Conservation (phyloP, 208 protist genomes). For the Leishmania turanica region DNA sequence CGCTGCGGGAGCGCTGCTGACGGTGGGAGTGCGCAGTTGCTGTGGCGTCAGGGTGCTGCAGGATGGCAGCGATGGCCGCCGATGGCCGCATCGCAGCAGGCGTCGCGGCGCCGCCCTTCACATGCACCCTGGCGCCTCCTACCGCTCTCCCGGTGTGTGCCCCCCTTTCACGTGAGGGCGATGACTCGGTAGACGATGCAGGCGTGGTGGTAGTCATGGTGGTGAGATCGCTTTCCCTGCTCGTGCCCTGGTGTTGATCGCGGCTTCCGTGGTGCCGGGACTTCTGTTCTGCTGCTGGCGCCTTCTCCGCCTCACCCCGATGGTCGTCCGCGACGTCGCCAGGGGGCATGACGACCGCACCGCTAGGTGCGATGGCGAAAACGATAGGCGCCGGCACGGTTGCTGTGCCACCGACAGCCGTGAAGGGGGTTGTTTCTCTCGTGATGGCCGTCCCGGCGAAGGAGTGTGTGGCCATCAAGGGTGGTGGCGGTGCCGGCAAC, state of each 20-base stretch:
- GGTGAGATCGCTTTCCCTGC: background rate
- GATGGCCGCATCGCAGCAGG: background rate
- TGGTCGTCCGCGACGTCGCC: background rate
- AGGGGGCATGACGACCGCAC: background rate
- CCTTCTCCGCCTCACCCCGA: background rate
- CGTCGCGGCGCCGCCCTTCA: background rate
- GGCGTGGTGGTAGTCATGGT: slow-evolving; percentile 3
- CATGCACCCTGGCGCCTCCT: background rate
- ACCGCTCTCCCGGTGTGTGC: background rate
- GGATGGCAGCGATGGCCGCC: background rate
- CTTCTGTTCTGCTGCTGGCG: background rate
- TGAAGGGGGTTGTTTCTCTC: background rate
- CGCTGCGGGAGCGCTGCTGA: slow-evolving; percentile 2
- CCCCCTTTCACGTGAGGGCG: background rate
- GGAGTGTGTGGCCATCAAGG: background rate
- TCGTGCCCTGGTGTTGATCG: background rate
- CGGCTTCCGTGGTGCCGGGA: background rate
- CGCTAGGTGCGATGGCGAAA: slow-evolving; percentile 12
- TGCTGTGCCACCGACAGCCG: background rate
- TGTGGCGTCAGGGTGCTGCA: background rate
- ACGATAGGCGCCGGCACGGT: slow-evolving; percentile 3
- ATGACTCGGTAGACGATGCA: background rate
- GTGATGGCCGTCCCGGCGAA: background rate
- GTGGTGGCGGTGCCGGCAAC: background rate
- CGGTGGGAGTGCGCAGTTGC: background rate